Evolutionary conservation across 2,329 filamentous ascomycete genomes (phyloP).

Genomic region (Epichloe scottii): DNA sequence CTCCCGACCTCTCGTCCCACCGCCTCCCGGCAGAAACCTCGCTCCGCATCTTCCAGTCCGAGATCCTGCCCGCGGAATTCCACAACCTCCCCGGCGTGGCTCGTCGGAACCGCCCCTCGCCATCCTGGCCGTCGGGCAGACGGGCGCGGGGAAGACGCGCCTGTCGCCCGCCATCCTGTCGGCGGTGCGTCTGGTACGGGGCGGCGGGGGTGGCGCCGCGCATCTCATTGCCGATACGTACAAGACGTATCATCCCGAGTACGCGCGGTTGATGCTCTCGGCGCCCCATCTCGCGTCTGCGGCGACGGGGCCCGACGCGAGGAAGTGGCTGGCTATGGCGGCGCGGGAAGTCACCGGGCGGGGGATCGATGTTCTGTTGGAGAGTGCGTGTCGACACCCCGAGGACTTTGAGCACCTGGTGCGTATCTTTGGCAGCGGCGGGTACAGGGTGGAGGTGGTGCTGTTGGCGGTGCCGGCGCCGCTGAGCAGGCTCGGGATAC

Average conservation of each 20-base stretch:
- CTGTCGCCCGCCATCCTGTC: slow-evolving; percentile 25
- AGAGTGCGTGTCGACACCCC: slow-evolving; percentile 32
- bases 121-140: slow-evolving; percentile 33
- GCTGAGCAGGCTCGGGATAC: slow-evolving; percentile 29
- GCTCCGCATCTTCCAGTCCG: slow-evolving; percentile 17
- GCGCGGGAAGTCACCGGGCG: slow-evolving; percentile 19
- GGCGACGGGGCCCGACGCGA: slow-evolving; percentile 28
- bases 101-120: slow-evolving; percentile 20
- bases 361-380: slow-evolving; percentile 27
- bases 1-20: slow-evolving; percentile 19
- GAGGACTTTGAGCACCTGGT: slow-evolving; percentile 27
- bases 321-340: slow-evolving; percentile 31
- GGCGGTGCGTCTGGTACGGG: slow-evolving; percentile 15
- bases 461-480: slow-evolving; percentile 29
- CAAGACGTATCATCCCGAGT: slow-evolving; percentile 34
- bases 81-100: slow-evolving; percentile 6
- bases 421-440: slow-evolving; percentile 18
- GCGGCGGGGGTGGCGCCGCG: slow-evolving; percentile 8
- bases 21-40: slow-evolving; percentile 19
- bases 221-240: slow-evolving; percentile 38
- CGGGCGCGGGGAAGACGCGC: slow-evolving; percentile 35
- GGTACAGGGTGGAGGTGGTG: slow-evolving; percentile 27
- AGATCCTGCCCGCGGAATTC: slow-evolving; percentile 24
- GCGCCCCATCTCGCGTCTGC: slow-evolving; percentile 24
- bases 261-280: slow-evolving; percentile 18